Conservation (phyloP, 2,329 filamentous ascomycete species). For the Herpotrichia juniperi region DNA sequence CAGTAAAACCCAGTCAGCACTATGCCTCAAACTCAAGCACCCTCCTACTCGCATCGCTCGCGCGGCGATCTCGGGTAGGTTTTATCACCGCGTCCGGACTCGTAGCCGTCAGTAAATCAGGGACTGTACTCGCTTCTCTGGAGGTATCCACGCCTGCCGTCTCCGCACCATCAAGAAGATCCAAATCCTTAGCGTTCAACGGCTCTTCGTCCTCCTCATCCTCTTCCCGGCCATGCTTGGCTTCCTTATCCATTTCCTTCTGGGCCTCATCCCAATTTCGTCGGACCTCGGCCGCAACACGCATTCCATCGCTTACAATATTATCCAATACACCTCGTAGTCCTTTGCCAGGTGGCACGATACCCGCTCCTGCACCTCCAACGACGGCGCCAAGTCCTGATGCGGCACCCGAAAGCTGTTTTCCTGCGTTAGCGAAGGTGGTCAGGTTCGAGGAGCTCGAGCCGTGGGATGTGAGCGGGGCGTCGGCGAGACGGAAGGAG, state of each 20-base stretch:
- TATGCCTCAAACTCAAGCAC: constrained; percentile 47
- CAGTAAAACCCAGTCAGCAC: not conserved
- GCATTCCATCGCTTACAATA: constrained; percentile 96
- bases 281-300: constrained; percentile 89
- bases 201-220: constrained; percentile 68
- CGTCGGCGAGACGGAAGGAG: constrained; percentile 86
- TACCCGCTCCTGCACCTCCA: constrained; percentile 54
- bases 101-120: constrained; percentile 18
- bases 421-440: constrained; percentile 75
- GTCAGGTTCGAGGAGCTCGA: constrained; percentile 74
- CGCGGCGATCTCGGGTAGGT: constrained; percentile 34
- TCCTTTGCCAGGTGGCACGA: constrained; percentile 71
- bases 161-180: constrained; percentile 58
- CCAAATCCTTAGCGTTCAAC: constrained; percentile 44
- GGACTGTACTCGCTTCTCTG: constrained; percentile 20
- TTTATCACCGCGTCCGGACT: constrained; percentile 29
- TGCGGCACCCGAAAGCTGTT: constrained; percentile 51
- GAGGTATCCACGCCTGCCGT: constrained; percentile 49
- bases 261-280: constrained; percentile 96
- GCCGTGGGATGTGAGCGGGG: constrained; percentile 55
- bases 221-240: constrained; percentile 59
- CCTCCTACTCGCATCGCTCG: constrained; percentile 42
- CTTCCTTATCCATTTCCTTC: constrained; percentile 83
- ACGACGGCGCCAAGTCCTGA: constrained; percentile 51
- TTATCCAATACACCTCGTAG: constrained; percentile 93